Base-by-base conservation (phyloP, 208 protist genomes). In the Leishmania gerbilli region DNA sequence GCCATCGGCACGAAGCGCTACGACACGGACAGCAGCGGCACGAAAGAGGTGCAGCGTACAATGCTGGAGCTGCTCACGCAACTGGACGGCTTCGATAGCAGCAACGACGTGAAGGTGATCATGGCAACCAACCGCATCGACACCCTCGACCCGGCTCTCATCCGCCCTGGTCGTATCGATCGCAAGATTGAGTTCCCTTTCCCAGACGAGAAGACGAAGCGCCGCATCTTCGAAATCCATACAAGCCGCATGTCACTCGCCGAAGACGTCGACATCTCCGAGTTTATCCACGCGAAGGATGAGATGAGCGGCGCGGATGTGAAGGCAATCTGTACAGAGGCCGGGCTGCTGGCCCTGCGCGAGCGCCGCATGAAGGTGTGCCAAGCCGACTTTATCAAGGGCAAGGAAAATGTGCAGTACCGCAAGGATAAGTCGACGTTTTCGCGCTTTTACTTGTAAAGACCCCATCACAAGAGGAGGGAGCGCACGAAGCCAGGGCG, bases 21-120 rank as follows among this genome's bases (percentile, higher is more conserved):
- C 91, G 99, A 99, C 81, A 95, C 98, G 24, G 98, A 97, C 51
- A 99, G 94, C 74, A 99, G 98, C 83, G 99, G 99, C 34, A 99
- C 99, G 77, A 95, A 99, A 77, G 99, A 99, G 93, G 99, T 99
- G 87, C 99, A 99, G 94, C 95, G 99, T 67, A 99, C 99, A 1
- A 99, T 99, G 99, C 94, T 99, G 17, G 99, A 99, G 92, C 91
- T 99, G 9, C 95, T 99, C n/a, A 99, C 99, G 79, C 99, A 99
- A 92, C 91, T 99, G 6, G 99, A 99, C 92, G 99, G 99, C 74
- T 99, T 99, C 87, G 99, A 99, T 90, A 97, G 98, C 45, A 94
- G 95, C 74, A 99, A 98, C 53, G 99, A 99, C 82, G 99, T 99
- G n/a, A 99, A 99, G 91, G 98, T 99, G 34, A 99, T 99, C 79